Percentiles rank a stretch among this genome's conserved stretches.
Evolutionary conservation across 257 asterid species (phyloP).

Genomic region (Galeopsis tetrahit): DNA sequence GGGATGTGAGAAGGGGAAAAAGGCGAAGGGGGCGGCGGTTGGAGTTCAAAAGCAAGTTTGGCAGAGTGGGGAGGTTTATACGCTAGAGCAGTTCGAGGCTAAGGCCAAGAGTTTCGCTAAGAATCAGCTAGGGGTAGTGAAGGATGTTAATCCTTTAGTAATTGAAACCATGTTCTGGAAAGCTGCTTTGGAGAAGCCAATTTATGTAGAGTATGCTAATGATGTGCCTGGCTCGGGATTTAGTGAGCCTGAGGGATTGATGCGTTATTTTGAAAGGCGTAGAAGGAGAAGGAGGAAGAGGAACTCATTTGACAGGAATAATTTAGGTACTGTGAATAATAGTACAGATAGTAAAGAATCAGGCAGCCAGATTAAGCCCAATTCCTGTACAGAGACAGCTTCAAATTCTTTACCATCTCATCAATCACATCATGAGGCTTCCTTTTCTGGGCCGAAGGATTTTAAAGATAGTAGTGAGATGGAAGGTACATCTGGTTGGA

Average conservation of each 20-base stretch:
- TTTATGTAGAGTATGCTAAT: slow-evolving; percentile 92
- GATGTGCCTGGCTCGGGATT: slow-evolving; percentile 98
- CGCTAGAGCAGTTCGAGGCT: slow-evolving; percentile 89
- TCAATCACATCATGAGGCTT: slow-evolving; percentile 36
- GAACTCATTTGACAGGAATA: slow-evolving; percentile 69
- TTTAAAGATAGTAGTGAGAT: slow-evolving; percentile 49
- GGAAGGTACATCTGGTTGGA: slow-evolving; percentile 96
- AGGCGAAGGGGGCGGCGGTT: slow-evolving; percentile 42
- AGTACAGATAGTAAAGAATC: slow-evolving; percentile 45
- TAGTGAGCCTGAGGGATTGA: slow-evolving; percentile 81
- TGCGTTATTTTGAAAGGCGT: slow-evolving; percentile 52
- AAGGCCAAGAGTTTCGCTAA: slow-evolving; percentile 81
- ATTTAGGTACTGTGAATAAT: slow-evolving; percentile 40
- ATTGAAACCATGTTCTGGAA: slow-evolving; percentile 93
- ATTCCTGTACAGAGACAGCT: slow-evolving; percentile 41
- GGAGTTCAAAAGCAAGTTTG: slow-evolving; percentile 81
- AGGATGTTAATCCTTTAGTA: slow-evolving; percentile 78
- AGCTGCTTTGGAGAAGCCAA: slow-evolving; percentile 81
- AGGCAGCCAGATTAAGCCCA: slow-evolving; percentile 39
- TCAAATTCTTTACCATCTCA: slow-evolving; percentile 42
- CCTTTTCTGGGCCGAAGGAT: slow-evolving; percentile 43
- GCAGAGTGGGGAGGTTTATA: slow-evolving; percentile 97
- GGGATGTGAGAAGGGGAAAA: slow-evolving; percentile 72
- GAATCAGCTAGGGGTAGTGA: slow-evolving; percentile 66
- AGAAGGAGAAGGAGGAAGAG: slow-evolving; percentile 71